Evolutionary conservation across 768 basidiomycete genomes (phyloP).

Genomic region (Collybia nuda): DNA sequence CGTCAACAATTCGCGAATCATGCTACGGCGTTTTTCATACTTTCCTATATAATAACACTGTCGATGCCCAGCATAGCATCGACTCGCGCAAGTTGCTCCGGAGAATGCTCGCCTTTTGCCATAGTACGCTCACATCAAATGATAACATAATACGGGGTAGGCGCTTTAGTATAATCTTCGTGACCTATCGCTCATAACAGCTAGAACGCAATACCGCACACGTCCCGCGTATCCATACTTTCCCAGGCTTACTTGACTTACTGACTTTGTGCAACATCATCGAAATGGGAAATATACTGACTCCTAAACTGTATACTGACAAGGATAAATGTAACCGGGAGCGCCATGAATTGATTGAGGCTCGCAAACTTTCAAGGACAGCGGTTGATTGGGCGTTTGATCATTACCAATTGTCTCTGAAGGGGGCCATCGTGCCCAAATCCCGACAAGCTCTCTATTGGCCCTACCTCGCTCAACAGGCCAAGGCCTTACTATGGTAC

Average conservation of each 20-base stretch:
- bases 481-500: background rate
- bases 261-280: background rate
- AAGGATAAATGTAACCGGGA: background rate
- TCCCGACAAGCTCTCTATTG: background rate
- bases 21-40: constrained; percentile 12
- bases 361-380: background rate
- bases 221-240: background rate
- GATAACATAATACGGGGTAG: background rate
- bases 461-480: background rate
- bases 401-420: constrained; percentile 10
- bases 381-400: constrained; percentile 1
- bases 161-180: background rate
- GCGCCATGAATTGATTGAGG: background rate
- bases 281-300: background rate
- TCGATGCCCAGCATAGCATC: constrained; percentile 14
- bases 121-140: constrained; percentile 1
- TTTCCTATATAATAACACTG: constrained; percentile 8
- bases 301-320: background rate
- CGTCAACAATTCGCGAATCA: constrained; percentile 11
- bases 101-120: constrained; percentile 10
- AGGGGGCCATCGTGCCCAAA: background rate
- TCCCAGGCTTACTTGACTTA: background rate
- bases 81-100: constrained; percentile 8
- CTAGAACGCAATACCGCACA: background rate
- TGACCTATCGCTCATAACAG: background rate